Conservation (phyloP, 805 yeast species). For the Lachancea sp. region DNA sequence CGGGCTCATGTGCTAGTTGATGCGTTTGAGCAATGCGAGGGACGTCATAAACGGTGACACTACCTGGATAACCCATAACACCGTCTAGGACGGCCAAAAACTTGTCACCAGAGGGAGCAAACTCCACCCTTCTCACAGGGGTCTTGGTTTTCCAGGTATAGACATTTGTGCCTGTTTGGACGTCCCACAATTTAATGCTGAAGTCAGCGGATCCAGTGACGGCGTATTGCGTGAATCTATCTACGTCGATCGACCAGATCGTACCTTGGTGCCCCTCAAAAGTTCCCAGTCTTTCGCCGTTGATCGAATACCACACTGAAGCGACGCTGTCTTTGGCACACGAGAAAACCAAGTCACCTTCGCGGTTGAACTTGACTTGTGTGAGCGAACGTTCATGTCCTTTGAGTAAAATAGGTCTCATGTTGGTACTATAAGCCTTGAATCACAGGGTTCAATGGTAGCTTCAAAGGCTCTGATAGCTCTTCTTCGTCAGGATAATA, state of each 20-base stretch:
- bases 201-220: constrained; percentile 91
- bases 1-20: constrained; percentile 32
- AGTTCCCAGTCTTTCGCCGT: constrained; percentile 96
- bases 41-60: constrained; percentile 61
- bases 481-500: too few species aligned
- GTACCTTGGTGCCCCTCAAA: constrained; percentile 87
- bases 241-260: constrained; percentile 89
- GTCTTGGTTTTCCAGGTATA: constrained; percentile 69
- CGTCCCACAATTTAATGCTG: constrained; percentile 77
- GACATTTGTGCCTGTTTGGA: constrained; percentile 67
- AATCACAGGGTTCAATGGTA: not conserved
- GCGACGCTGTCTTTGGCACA: constrained; percentile 88
- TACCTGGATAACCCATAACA: constrained; percentile 84
- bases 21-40: constrained; percentile 37
- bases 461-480: not conserved
- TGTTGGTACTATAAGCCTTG: constrained; percentile 16
- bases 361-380: constrained; percentile 90
- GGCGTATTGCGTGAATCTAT: constrained; percentile 56
- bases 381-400: constrained; percentile 98
- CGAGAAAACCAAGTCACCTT: constrained; percentile 89
- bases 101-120: constrained; percentile 63
- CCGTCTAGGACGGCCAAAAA: constrained; percentile 78
- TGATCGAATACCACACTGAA: constrained; percentile 87
- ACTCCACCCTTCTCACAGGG: constrained; percentile 88
- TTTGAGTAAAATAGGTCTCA: constrained; percentile 69